Base-by-base conservation (phyloP, 2,329 filamentous ascomycete genomes). In the Xylariales sp. region DNA sequence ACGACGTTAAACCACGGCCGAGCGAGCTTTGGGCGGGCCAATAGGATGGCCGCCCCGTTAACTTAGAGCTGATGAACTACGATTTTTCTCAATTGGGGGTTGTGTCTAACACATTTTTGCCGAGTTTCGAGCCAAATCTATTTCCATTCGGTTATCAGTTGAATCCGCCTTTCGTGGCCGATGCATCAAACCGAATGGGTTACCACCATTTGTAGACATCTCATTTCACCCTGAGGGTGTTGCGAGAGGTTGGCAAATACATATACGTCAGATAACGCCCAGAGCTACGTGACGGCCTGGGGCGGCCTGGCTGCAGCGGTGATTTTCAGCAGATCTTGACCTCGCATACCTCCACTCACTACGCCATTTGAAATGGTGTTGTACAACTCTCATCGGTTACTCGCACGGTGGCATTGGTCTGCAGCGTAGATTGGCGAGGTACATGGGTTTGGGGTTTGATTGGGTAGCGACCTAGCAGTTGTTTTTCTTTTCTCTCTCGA, bases 1-100 rank as follows among this genome's bases (percentile, higher is more conserved):
- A 90, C 73, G 88, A 90, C 52, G 82, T 87, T 70, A 91, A 89
- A 78, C 83, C 87, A 65, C 83, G 86, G 67, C 81, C 83, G 72
- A 73, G 69, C 59, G 74, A 75, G 62, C 66, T 76, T 32, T 76
- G 75, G 75, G 73, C 67, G 60, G 68, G 71, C 65, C 72, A 70
- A 66, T 74, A 74, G 72, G 66, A 45, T 71, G 67, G 71, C 70
- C 14, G 63, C 61, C 65, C 49, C 45, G 48, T 50, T 39, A 18
- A 48, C 65, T 70, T 62, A 23, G 62, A 62, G 60, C 62, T 49
- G 59, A 56, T 54, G 32, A 41, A 63, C 12, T 36, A 43, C 45
- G 34, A 64, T 23, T 56, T 66, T 4, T 56, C 41, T 52, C 41
- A 43, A 36, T 5, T 39, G 8, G 49, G 39, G 39, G 8, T 50